Percentiles rank a stretch among this genome's conserved stretches.
phyloP scores from a whole-genome alignment of 495 filamentous ascomycete species.

The Penicillium subrubescens region DNA sequence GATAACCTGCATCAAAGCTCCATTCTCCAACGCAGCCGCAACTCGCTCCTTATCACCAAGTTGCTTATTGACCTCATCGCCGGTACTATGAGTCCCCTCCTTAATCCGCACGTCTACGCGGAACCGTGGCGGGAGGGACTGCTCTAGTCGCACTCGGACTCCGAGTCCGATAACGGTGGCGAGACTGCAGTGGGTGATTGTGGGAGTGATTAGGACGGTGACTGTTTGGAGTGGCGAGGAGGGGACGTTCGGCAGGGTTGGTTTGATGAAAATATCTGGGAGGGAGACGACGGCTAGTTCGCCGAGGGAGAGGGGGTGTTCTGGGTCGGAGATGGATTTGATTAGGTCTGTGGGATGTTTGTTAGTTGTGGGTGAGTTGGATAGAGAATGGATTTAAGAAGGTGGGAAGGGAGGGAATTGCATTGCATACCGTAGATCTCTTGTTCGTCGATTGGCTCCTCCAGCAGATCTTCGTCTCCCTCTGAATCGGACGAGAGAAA shows the following conservation, averaged over 20 bases:
- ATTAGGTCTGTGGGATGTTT: constrained; percentile 71
- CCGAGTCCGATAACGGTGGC: constrained; percentile 96
- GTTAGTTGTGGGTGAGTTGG: not conserved
- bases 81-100: constrained; percentile 92
- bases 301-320: constrained; percentile 91
- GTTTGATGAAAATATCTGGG: constrained; percentile 80
- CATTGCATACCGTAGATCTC: constrained; percentile 95
- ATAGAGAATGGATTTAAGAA: no score
- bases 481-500: constrained; percentile 47
- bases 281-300: constrained; percentile 92
- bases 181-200: constrained; percentile 93
- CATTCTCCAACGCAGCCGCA: constrained; percentile 92
- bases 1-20: constrained; percentile 81
- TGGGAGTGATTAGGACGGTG: constrained; percentile 81
- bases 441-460: constrained; percentile 91
- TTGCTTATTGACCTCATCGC: constrained; percentile 94
- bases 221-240: constrained; percentile 51
- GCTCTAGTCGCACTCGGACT: constrained; percentile 86
- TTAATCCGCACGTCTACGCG: constrained; percentile 92
- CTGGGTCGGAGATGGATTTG: constrained; percentile 89
- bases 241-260: constrained; percentile 54
- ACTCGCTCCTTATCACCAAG: constrained; percentile 95
- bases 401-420: no score
- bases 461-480: constrained; percentile 60
- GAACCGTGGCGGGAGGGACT: constrained; percentile 89